phyloP scores from a whole-genome alignment of 139 green algal genomes.

The Yamagishiella unicocca region DNA sequence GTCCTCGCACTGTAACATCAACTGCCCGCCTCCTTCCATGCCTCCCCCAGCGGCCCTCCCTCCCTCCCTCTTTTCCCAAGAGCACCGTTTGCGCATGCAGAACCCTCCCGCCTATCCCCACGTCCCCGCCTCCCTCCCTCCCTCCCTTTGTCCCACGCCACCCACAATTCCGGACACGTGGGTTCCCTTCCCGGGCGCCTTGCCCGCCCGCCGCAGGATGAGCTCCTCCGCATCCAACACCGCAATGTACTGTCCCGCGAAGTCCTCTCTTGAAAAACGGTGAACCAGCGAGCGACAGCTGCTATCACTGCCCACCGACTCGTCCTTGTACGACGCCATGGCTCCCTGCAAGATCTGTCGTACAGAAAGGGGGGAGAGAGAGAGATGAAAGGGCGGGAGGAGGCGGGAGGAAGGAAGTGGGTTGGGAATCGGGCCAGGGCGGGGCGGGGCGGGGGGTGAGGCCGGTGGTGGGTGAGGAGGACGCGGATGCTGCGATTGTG shows the following conservation, averaged over 20 bases:
- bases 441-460: too few relatives aligned
- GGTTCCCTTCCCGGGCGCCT: not conserved
- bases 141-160: not conserved
- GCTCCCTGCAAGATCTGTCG: conserved; percentile 7
- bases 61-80: too few relatives aligned
- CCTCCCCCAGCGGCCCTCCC: too few relatives aligned
- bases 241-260: not conserved
- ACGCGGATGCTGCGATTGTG: not conserved
- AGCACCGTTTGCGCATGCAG: too few relatives aligned
- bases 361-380: not conserved
- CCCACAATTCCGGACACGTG: conserved; percentile 7
- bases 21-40: too few relatives aligned
- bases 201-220: not conserved
- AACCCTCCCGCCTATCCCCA: not conserved
- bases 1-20: too few relatives aligned
- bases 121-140: not conserved
- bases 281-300: not conserved
- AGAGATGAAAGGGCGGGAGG: too few relatives aligned
- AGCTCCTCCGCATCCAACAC: not conserved
- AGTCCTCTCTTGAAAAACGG: not conserved
- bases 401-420: too few relatives aligned
- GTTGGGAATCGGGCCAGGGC: too few relatives aligned
- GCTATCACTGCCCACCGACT: conserved; percentile 1
- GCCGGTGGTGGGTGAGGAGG: not conserved
- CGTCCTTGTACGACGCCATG: not conserved